Conservation (phyloP, 2,329 filamentous ascomycete species). For the Myriosclerotinia duriaeana region DNA sequence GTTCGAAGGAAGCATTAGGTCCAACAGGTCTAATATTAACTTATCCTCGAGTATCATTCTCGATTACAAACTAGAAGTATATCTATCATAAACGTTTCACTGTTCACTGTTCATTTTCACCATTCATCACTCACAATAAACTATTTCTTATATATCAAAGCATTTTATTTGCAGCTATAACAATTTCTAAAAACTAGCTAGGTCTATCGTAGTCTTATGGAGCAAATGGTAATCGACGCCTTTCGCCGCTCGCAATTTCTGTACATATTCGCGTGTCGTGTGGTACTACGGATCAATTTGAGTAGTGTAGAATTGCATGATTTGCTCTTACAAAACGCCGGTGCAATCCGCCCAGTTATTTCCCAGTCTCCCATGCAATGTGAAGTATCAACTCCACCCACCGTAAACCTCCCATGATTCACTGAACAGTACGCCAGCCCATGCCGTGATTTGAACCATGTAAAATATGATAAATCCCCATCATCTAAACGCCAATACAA, state of each 20-base stretch:
- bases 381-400: constrained; percentile 15
- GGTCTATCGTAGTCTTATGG: constrained; percentile 2
- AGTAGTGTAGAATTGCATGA: constrained; percentile 1
- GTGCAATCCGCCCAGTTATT: constrained; percentile 12
- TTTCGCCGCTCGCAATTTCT: background rate
- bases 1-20: background rate
- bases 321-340: constrained; percentile 14
- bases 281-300: constrained; percentile 5
- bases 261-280: constrained; percentile 17
- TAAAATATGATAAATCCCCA: constrained; percentile 11
- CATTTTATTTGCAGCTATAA: background rate
- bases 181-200: constrained; percentile 3
- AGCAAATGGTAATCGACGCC: background rate
- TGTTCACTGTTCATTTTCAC: too few relatives aligned
- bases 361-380: constrained; percentile 10
- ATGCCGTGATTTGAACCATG: constrained; percentile 17
- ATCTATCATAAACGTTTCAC: background rate
- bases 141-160: background rate
- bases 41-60: background rate
- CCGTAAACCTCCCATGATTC: background rate
- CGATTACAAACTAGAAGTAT: background rate
- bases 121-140: background rate
- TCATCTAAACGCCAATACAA: constrained; percentile 19
- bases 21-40: background rate
- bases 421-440: constrained; percentile 14